Evolutionary conservation across 2,329 filamentous ascomycete genomes (phyloP).

Genomic region (Fusarium concolor): DNA sequence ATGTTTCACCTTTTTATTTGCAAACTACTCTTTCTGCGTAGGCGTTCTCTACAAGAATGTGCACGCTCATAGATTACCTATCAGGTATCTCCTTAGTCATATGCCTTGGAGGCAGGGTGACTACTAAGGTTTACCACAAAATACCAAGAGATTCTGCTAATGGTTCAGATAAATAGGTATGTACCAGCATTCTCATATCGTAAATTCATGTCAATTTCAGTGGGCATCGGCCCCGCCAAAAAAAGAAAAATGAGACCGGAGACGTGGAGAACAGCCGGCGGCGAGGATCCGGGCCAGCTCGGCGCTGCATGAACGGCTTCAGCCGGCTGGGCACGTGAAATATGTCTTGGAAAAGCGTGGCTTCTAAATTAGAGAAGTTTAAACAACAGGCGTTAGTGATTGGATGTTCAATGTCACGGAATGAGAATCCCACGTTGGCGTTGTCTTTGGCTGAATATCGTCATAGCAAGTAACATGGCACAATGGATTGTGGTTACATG

Average conservation of each 20-base stretch:
- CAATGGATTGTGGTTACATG: constrained; percentile 13
- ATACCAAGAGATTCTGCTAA: no score
- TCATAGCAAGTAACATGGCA: constrained; percentile 36
- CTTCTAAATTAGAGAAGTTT: background rate
- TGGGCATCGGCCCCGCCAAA: constrained; percentile 7
- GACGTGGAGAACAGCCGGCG: constrained; percentile 22
- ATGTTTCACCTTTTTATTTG: background rate
- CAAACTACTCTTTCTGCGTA: background rate
- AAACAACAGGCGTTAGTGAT: constrained; percentile 15
- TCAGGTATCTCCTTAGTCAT: background rate
- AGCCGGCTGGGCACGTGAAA: constrained; percentile 10
- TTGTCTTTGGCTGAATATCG: constrained; percentile 26
- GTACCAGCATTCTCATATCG: background rate
- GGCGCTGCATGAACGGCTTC: constrained; percentile 9
- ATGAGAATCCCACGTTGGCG: constrained; percentile 17
- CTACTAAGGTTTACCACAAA: no score
- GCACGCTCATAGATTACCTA: background rate
- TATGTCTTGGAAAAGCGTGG: constrained; percentile 5
- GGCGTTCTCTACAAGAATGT: background rate
- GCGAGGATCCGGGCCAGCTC: constrained; percentile 24
- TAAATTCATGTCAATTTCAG: background rate
- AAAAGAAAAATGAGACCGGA: constrained; percentile 1
- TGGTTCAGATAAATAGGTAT: background rate
- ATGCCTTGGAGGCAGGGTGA: background rate
- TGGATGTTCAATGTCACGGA: constrained; percentile 7